Evolutionary conservation across 2,329 filamentous ascomycete genomes (phyloP), one percentile per base, ranked within the genome.

Genomic region (Xylariales sp.): DNA sequence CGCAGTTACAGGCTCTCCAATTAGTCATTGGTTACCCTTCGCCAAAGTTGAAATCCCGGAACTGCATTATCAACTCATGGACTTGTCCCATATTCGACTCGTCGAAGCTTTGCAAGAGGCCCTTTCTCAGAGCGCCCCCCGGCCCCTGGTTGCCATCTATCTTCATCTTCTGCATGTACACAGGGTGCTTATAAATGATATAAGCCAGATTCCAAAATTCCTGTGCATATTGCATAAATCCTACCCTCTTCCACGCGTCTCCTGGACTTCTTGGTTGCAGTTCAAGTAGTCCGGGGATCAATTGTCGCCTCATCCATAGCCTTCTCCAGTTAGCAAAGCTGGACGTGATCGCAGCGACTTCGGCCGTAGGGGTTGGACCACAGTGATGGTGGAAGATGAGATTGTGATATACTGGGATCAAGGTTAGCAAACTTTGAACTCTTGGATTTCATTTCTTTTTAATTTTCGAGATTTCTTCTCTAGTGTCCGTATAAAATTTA

Each of bases 161-260:
- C n/a, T n/a, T n/a, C 13, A 17, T 14, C 14, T 28, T 14, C 18
- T 15, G 35, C 14, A 16, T 11, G 6, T 30, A 17, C 30, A 15
- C 13, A 14, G 28, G 10, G 21, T 30, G 16, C 10, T 29, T 10
- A 29, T 28, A 30, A n/a, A 55, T 44, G 14, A 55, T 45, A 2
- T 48, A 40, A 20, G 52, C 51, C 14, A 56, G 39, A 11, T 54
- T 47, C 54, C 53, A 56, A 20, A 53, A 54, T 23, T 56, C 54
- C 6, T 51, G 46, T 0, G 50, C 51, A 12, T 52, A 47, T 2
- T 47, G 42, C 14, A 49, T 43, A 27, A 55, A 55, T 2, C 54
- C 54, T 8, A 53, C 34, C 29, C 51, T 49, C 29, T 46, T 55
- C 53, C 53, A 56, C n/a, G 50, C 28, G 8, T 42, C 45, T 12